Base-by-base conservation (phyloP, 768 basidiomycete genomes). In the Amanita thiersii region DNA sequence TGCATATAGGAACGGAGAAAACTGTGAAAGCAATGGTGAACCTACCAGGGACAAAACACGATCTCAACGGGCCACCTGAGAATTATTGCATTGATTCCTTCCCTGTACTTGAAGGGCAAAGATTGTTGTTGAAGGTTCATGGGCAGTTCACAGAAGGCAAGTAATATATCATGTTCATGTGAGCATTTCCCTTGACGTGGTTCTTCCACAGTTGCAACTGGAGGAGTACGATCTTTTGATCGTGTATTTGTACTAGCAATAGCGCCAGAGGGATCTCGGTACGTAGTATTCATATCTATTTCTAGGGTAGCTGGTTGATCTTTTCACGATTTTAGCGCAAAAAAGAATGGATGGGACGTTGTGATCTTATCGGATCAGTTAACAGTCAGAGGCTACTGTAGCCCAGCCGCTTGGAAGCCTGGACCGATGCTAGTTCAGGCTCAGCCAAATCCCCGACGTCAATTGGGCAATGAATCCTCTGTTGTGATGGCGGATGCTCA, bases 141-240 rank as follows among this genome's bases (percentile, higher is more conserved):
- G 93, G 93, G 2, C 81, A 97, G 58, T 94, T 94, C 55, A 72
- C 74, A 38, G 94, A 98, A 73, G 71, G 94, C 93, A 53, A 28
- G 26, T 14, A 14, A 2, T 45, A 81, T 70, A 10, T 21, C 29
- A 10, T 40, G 15, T 10, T 19, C n/a, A 33, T 19, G 18, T 24
- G 28, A 17, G 28, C 10, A n/a, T 17, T 43, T 44, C 30, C 5
- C 28, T 39, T 18, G 30, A 9, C 9, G 3, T 17, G 19, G 9
- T 23, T 45, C 31, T 18, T 8, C 39, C n/a, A n/a, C 41, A 70
- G 69, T 60, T 29, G 58, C 50, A 5, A 47, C 78, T 6, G 76
- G 77, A 40, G 92, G 91, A 8, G 64, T 90, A 17, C 77, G 94
- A 34, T 94, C 92, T 15, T 99, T 99, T 61, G 91, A 96, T 57